Base-by-base conservation (phyloP, 176 grass and related monocot species). In the Bonia amplexicaulis region DNA sequence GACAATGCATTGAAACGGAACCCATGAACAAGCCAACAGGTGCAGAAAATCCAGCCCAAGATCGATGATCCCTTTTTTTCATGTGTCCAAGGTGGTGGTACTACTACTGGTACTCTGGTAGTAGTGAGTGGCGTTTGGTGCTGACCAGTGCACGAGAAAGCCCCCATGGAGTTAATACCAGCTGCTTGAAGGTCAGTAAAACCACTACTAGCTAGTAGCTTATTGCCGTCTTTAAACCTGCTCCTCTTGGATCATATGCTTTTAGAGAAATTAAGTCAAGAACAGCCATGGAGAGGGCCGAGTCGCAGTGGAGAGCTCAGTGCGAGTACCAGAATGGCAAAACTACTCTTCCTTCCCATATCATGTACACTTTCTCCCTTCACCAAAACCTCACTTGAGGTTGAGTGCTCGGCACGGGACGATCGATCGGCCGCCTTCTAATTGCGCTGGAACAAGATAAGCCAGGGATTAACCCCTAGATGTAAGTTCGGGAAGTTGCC, bases 81-180 rank as follows among this genome's bases (percentile, higher is more conserved):
- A 13, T 84, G 66, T 22, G 66, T 2, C 44, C 14, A 48, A 74
- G 55, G 67, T 33, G 67, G 12, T 2, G 45, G 46, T 33, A n/a
- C 4, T 31, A 19, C 31, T n/a, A 52, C 12, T 31, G 13, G 7
- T 16, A 78, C 41, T 63, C 31, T 33, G 35, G 6, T 41, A 10
- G 77, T 19, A 12, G 23, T 10, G 73, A 66, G 71, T 51, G 75
- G 58, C 31, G 87, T 80, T 75, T 60, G 77, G 77, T 85, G 62
- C 77, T 74, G 58, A 51, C 75, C 74, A 57, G 27, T 20, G 47
- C 81, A 80, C 82, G 87, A 80, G 82, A 85, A 85, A 85, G 87
- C 70, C 51, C 59, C 41, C 70, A 26, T 39, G 27, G n/a, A 85
- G 77, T 76, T 85, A 85, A 76, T 69, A 53, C 77, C 5, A 22